A percentile compares a stretch with the other conserved stretches of the same genome.
phyloP scores from a whole-genome alignment of 2,329 filamentous ascomycete genomes.

The Fusarium nisikadoi region DNA sequence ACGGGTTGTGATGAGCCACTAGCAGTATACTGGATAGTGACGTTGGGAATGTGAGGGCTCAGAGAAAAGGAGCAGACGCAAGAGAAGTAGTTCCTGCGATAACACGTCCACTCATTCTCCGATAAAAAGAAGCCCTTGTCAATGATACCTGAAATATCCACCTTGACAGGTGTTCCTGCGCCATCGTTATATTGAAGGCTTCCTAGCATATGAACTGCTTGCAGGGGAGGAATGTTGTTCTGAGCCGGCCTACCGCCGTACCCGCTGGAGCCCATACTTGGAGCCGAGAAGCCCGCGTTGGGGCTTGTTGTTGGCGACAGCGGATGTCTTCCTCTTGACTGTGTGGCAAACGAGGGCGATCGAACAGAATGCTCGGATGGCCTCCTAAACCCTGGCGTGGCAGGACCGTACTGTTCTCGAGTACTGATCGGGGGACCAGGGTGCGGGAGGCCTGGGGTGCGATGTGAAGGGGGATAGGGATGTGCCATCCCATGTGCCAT shows the following conservation, averaged over 20 bases:
- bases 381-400: conserved; percentile 63
- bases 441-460: conserved; percentile 63
- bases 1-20: conserved; percentile 65
- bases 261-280: conserved; percentile 62
- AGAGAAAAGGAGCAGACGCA: conserved; percentile 83
- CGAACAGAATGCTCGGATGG: conserved; percentile 61
- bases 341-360: conserved; percentile 62
- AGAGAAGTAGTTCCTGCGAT: conserved; percentile 90
- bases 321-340: conserved; percentile 60
- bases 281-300: conserved; percentile 56
- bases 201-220: conserved; percentile 62
- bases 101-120: conserved; percentile 91
- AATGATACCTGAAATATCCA: conserved; percentile 81
- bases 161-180: conserved; percentile 64
- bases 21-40: conserved; percentile 63
- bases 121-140: conserved; percentile 89
- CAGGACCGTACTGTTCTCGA: conserved; percentile 64
- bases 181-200: conserved; percentile 70
- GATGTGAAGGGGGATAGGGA: conserved; percentile 56
- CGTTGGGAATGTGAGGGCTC: conserved; percentile 63
- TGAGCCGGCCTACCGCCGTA: conserved; percentile 48
- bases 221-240: conserved; percentile 64
- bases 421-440: conserved; percentile 60
- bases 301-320: conserved; percentile 64
- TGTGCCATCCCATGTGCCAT: conserved; percentile 72